Evolutionary conservation across 2,329 filamentous ascomycete species (phyloP).

Genomic region (Fusarium dimerum): DNA sequence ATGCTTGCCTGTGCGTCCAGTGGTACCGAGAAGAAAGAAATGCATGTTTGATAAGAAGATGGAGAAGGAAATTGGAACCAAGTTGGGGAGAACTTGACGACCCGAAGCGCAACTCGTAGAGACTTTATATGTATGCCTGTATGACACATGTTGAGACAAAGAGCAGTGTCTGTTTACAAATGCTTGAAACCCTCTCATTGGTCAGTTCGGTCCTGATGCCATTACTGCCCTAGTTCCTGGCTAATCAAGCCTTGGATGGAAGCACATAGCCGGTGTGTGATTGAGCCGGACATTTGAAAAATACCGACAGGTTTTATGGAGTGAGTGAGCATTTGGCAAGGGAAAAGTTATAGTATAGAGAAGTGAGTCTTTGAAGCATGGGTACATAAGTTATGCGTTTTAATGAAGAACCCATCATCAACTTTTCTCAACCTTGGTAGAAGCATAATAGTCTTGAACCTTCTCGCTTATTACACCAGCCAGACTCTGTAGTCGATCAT

Average conservation of each 20-base stretch:
- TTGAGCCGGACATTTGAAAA: no score
- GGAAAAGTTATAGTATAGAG: no score
- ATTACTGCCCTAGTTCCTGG: background rate
- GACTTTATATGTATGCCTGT: no score
- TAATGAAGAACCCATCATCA: background rate
- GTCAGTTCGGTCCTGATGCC: constrained; percentile 15
- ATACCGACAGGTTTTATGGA: no score
- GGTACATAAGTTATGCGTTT: background rate
- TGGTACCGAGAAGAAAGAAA: constrained; percentile 45
- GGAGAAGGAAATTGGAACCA: no score
- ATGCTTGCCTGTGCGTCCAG: constrained; percentile 44
- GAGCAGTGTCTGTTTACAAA: background rate
- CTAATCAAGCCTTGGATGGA: background rate
- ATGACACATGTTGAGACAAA: no score
- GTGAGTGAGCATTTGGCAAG: no score
- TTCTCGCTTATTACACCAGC: constrained; percentile 33
- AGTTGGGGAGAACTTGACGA: no score
- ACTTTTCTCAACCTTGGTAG: background rate
- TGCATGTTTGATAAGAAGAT: constrained; percentile 30
- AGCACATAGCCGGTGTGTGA: no score
- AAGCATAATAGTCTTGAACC: constrained; percentile 32
- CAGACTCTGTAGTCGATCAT: constrained; percentile 32
- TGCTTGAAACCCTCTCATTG: constrained; percentile 10
- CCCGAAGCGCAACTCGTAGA: no score
- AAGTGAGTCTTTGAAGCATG: no score